These are phyloP conservation scores for rapeseed (Brassica napus) DNA, from an alignment of 345 rosid species.

Conservation along the genomic window DNA sequence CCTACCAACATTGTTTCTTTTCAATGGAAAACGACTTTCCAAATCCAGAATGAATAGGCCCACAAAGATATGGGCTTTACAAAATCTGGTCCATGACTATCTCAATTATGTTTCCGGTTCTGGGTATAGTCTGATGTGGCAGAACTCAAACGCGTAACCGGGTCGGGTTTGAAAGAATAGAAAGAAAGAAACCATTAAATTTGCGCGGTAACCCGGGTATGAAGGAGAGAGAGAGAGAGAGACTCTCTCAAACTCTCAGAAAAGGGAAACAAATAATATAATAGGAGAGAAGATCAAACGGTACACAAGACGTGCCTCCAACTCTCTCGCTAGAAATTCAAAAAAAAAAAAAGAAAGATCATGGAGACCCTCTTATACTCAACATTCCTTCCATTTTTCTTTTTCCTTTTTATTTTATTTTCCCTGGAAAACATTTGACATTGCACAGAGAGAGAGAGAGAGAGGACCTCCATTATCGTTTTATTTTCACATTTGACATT, in stretches of 20 bases:
- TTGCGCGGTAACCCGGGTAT: constrained; percentile 61
- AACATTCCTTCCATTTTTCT: not conserved
- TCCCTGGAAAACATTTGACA: constrained; percentile 9
- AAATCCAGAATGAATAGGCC: not conserved
- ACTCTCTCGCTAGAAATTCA: constrained; percentile 13
- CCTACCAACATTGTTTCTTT: too few species aligned
- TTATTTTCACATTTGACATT: constrained; percentile 4
- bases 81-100: not conserved
- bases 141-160: not conserved
- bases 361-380: constrained; percentile 19
- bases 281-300: constrained; percentile 20
- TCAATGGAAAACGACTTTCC: too few species aligned
- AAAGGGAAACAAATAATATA: constrained; percentile 25
- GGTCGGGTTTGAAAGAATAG: not conserved
- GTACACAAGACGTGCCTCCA: constrained; percentile 34
- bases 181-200: not conserved
- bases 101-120: not conserved
- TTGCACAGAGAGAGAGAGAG: not conserved
- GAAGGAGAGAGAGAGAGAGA: constrained; percentile 39
- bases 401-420: constrained; percentile 15
- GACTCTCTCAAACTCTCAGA: not conserved
- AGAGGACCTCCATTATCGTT: constrained; percentile 24
- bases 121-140: not conserved
- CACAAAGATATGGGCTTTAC: not conserved
- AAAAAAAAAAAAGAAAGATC: constrained; percentile 9